Conservation (phyloP, 2,329 filamentous ascomycete genomes). For the Pyrenophora graminea region DNA sequence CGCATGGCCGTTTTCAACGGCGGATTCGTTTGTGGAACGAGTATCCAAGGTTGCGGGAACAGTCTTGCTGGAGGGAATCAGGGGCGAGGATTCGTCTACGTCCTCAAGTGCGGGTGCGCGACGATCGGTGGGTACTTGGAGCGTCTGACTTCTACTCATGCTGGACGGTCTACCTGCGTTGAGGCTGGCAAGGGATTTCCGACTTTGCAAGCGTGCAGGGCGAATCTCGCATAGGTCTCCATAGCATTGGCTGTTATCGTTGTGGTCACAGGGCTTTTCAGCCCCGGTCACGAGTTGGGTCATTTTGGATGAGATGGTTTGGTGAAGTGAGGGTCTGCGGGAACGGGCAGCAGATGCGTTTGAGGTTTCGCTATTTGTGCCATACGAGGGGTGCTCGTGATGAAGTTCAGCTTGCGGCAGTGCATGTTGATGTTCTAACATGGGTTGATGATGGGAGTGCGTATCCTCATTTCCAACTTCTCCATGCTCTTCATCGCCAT, state of each 20-base stretch:
- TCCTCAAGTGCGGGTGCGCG: slow-evolving; percentile 34
- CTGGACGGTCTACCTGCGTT: slow-evolving; percentile 23
- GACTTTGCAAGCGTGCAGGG: slow-evolving; percentile 32
- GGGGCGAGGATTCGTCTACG: slow-evolving; percentile 31
- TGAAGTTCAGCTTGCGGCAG: slow-evolving; percentile 17
- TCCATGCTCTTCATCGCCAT: slow-evolving; percentile 59
- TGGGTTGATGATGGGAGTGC: slow-evolving; percentile 24
- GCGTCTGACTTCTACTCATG: slow-evolving; percentile 30
- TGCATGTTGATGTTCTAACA: slow-evolving; percentile 27
- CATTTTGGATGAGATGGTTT: slow-evolving; percentile 50
- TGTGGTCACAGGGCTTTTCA: slow-evolving; percentile 57
- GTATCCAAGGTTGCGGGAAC: slow-evolving; percentile 31
- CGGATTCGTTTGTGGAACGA: slow-evolving; percentile 22
- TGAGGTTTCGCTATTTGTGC: slow-evolving; percentile 20
- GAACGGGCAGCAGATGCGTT: slow-evolving; percentile 4
- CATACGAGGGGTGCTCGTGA: slow-evolving; percentile 24
- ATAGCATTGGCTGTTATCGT: slow-evolving; percentile 63
- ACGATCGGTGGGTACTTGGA: slow-evolving; percentile 31
- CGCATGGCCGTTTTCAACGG: slow-evolving; percentile 17
- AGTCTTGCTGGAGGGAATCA: slow-evolving; percentile 27
- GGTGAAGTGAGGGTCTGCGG: slow-evolving; percentile 48
- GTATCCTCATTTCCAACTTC: slow-evolving; percentile 30
- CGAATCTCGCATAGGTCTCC: slow-evolving; percentile 56
- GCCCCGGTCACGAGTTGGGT: slow-evolving; percentile 54
- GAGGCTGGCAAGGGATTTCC: slow-evolving; percentile 24